These are phyloP conservation scores for Entomortierella lignicola DNA, from an alignment of 192 early-diverging fungal species.

Conservation along the genomic window DNA sequence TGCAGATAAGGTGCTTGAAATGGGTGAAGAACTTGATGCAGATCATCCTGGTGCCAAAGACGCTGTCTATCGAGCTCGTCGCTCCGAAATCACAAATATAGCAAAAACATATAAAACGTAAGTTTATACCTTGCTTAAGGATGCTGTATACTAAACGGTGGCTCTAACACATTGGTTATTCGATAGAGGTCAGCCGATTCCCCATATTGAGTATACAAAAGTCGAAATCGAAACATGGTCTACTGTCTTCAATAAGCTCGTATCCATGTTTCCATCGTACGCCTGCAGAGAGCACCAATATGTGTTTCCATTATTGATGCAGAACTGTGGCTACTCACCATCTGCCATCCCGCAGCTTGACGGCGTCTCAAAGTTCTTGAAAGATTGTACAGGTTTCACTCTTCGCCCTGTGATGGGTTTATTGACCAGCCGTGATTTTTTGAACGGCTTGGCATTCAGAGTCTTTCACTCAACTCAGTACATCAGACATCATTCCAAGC, in stretches of 20 bases:
- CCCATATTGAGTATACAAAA: constrained; percentile 82
- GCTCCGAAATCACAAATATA: constrained; percentile 84
- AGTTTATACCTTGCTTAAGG: not conserved
- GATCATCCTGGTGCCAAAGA: constrained; percentile 96
- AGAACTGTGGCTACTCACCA: constrained; percentile 89
- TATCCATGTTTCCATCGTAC: constrained; percentile 79
- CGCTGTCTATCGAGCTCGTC: constrained; percentile 82
- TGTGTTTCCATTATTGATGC: constrained; percentile 86
- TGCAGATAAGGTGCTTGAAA: constrained; percentile 91
- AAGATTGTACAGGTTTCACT: constrained; percentile 95
- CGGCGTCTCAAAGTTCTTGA: constrained; percentile 88
- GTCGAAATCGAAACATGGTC: constrained; percentile 89
- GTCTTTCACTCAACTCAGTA: constrained; percentile 98
- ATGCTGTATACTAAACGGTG: too few relatives aligned
- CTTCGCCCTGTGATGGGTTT: constrained; percentile 95
- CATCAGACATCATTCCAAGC: constrained; percentile 91
- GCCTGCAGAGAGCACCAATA: constrained; percentile 94
- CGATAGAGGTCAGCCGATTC: constrained; percentile 77
- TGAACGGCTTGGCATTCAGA: constrained; percentile 95
- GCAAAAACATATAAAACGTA: constrained; percentile 75
- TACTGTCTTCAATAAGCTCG: constrained; percentile 80
- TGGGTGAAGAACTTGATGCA: constrained; percentile 85
- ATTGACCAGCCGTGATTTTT: constrained; percentile 90
- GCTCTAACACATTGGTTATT: too few relatives aligned
- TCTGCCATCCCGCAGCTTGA: constrained; percentile 92